Conservation (phyloP, 1,284 basidiomycete genomes). For the Leccinum subrobustum region DNA sequence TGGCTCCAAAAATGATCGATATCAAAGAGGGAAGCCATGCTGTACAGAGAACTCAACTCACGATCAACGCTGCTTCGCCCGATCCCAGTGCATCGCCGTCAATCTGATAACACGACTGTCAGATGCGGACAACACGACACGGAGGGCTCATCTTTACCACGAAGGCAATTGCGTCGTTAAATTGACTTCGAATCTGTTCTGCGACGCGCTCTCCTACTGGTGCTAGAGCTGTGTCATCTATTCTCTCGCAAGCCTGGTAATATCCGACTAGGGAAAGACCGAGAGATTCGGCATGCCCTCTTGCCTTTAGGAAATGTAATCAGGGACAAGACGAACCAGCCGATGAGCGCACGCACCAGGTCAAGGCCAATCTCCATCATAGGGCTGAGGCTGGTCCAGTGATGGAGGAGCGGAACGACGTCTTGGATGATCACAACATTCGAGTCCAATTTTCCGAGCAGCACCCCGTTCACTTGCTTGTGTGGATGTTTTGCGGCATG, state of each 20-base stretch:
- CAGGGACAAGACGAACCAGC: not conserved
- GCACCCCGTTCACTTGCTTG: constrained; percentile 63
- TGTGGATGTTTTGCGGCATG: constrained; percentile 76
- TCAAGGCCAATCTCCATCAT: constrained; percentile 81
- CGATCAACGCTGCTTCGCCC: constrained; percentile 52
- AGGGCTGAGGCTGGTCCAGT: constrained; percentile 75
- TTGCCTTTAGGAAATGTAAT: constrained; percentile 42
- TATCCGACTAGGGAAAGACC: constrained; percentile 60
- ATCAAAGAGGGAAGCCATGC: not conserved
- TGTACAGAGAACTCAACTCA: constrained; percentile 34
- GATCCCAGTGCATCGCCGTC: constrained; percentile 55
- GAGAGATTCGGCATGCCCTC: constrained; percentile 49
- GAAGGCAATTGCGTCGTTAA: constrained; percentile 59
- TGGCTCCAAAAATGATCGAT: constrained; percentile 37
- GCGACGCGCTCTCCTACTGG: constrained; percentile 65
- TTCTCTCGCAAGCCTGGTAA: constrained; percentile 67
- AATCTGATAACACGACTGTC: constrained; percentile 39
- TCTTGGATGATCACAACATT: constrained; percentile 51
- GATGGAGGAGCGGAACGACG: constrained; percentile 71
- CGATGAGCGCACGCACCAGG: constrained; percentile 46
- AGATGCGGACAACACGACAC: constrained; percentile 6
- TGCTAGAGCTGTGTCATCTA: constrained; percentile 56
- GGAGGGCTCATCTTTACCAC: constrained; percentile 44
- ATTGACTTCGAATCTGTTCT: constrained; percentile 48
- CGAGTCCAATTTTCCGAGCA: constrained; percentile 49